phyloP scores from a whole-genome alignment of 2,329 filamentous ascomycete genomes.

The Pseudocercospora ulei region DNA sequence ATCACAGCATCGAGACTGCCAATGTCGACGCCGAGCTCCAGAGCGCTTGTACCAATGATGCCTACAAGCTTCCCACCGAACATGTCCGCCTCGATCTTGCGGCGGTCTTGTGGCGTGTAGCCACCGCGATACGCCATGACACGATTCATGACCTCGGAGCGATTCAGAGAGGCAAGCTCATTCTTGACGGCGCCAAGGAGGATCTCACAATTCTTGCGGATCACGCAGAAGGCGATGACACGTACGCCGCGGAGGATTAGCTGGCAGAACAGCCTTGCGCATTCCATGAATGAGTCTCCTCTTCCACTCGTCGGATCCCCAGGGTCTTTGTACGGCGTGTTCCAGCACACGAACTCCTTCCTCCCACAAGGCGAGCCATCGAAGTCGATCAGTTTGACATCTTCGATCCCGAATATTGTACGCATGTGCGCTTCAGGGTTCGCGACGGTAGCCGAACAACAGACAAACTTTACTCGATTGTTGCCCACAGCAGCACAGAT shows the following conservation, averaged over 20 bases:
- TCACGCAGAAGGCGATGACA: conserved; percentile 83
- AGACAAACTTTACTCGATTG: conserved; percentile 74
- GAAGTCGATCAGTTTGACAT: conserved; percentile 73
- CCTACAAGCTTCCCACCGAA: conserved; percentile 89
- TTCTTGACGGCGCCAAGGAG: conserved; percentile 69
- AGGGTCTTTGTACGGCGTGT: conserved; percentile 87
- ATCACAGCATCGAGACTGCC: conserved; percentile 87
- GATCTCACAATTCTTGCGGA: conserved; percentile 80
- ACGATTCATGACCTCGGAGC: conserved; percentile 62
- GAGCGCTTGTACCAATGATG: conserved; percentile 83
- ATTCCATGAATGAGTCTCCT: conserved; percentile 71
- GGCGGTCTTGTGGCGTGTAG: conserved; percentile 82
- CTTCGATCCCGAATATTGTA: conserved; percentile 79
- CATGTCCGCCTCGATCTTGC: conserved; percentile 88
- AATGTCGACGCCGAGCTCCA: conserved; percentile 92
- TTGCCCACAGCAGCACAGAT: conserved; percentile 90
- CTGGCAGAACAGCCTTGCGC: conserved; percentile 83
- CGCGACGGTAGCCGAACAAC: conserved; percentile 90
- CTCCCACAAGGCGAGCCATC: conserved; percentile 86
- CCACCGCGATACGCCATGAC: conserved; percentile 95
- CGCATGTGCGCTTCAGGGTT: conserved; percentile 88
- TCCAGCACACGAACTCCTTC: conserved; percentile 97
- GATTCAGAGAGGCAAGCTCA: conserved; percentile 63
- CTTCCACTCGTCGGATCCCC: conserved; percentile 76
- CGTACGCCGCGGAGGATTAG: conserved; percentile 78